phyloP scores from a whole-genome alignment of 2,329 filamentous ascomycete species.

The Chaetomiaceae sp. region DNA sequence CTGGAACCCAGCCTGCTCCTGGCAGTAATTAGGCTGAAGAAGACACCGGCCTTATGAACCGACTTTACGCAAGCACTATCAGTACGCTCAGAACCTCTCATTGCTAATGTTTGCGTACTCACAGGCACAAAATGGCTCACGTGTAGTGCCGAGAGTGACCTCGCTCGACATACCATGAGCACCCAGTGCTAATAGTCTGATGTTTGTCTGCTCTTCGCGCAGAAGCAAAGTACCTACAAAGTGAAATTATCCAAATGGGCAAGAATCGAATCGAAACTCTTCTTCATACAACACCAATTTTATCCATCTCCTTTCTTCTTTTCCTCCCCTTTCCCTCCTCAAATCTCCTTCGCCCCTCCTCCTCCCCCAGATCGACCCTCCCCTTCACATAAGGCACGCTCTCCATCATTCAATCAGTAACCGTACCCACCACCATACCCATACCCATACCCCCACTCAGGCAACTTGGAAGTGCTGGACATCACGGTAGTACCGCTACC shows the following conservation, averaged over 20 bases:
- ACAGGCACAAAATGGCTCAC: too few relatives aligned
- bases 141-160: too few relatives aligned
- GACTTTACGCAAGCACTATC: too few relatives aligned
- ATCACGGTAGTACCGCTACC: neutral
- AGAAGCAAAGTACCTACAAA: too few relatives aligned
- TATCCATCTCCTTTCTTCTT: neutral
- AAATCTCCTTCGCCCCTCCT: neutral
- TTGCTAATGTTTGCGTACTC: too few relatives aligned
- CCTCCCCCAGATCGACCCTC: neutral
- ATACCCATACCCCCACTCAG: neutral
- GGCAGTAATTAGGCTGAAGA: too few relatives aligned
- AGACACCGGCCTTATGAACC: too few relatives aligned
- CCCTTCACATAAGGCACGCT: neutral
- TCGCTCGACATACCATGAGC: too few relatives aligned
- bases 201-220: too few relatives aligned
- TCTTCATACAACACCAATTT: neutral
- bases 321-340: neutral
- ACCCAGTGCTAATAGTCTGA: too few relatives aligned
- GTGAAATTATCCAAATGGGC: neutral
- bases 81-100: too few relatives aligned
- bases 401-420: neutral
- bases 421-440: neutral
- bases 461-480: neutral
- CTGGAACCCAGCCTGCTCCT: too few relatives aligned
- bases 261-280: neutral